Evolutionary conservation across 768 basidiomycete genomes (phyloP), one percentile per base, ranked within the genome.

Genomic region (Tulasnella calospora): DNA sequence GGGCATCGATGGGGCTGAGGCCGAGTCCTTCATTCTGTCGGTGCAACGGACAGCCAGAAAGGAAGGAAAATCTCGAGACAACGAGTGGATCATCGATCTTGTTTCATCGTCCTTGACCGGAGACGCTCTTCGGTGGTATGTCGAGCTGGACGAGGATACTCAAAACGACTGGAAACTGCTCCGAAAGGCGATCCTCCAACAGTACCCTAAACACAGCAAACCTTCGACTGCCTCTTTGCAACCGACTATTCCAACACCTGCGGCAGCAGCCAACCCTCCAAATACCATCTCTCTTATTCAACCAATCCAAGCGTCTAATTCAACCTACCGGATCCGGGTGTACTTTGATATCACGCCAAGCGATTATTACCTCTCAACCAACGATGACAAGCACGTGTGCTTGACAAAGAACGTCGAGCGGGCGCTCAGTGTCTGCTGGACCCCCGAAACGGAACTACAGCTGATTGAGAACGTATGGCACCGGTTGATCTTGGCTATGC

Each of bases 61-160:
- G 46, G 73, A 74, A 44, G 73, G 73, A n/a, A 74, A 33, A 9
- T 41, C n/a, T 21, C 38, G 44, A 47, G 73, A 74, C 19, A 47
- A 33, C 44, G 44, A 44, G 9, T 74, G 73, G 73, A 44, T 44
- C 41, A n/a, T 27, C 19, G 73, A 74, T 4, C 44, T 47, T 47
- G 73, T 74, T 19, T 27, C 44, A 23, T 27, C 73, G 21, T 74
- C 46, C 46, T 35, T 74, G 40, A 35, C 40, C 17, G 73, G 73
- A 23, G 44, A 35, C 10, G 73, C 73, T 3, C 46, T 74, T 23
- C 44, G 51, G 6, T 74, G 73, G 73, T 74, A 74, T 35, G 44
- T 47, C 30, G 73, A 74, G 46, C 46, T 51, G 19, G 27, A 74
- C 73, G 73, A 74, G 13, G 33, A 47, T 10, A 44, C 51, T 51